These are phyloP conservation scores for Talaromyces islandicus DNA, from an alignment of 2,329 filamentous ascomycete genomes.

Conservation along the genomic window DNA sequence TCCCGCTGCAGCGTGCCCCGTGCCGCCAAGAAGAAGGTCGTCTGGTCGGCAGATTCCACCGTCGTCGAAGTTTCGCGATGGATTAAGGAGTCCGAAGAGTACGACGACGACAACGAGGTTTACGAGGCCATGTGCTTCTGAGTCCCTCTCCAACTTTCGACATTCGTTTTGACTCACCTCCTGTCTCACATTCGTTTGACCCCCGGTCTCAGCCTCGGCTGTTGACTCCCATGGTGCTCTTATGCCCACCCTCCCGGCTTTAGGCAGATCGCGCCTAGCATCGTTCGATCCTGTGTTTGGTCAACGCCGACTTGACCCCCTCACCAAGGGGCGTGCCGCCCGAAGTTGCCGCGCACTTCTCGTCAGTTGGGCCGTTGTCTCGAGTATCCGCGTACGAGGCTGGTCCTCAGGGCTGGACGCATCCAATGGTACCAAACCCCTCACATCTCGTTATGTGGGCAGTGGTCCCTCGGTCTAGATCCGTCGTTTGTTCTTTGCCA, in stretches of 20 bases:
- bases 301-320: conserved; percentile 5
- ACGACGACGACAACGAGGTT: background rate
- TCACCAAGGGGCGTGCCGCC: conserved; percentile 1
- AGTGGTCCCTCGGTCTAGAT: background rate
- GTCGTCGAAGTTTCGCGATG: conserved; percentile 2
- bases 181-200: background rate
- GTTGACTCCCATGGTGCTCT: background rate
- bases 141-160: background rate
- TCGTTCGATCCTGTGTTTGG: background rate
- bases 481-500: background rate
- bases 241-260: background rate
- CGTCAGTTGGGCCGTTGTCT: conserved; percentile 4
- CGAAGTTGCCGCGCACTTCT: background rate
- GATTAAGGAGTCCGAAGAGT: background rate
- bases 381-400: background rate
- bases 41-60: background rate
- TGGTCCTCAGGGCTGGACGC: background rate
- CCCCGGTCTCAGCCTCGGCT: conserved; percentile 1
- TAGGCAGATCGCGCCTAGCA: background rate
- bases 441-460: background rate
- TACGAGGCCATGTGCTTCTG: background rate
- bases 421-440: conserved; percentile 3
- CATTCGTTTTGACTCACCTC: background rate
- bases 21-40: background rate
- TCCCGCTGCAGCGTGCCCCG: background rate